Conservation (phyloP, 495 filamentous ascomycete species). For the Lophium mytilinum region DNA sequence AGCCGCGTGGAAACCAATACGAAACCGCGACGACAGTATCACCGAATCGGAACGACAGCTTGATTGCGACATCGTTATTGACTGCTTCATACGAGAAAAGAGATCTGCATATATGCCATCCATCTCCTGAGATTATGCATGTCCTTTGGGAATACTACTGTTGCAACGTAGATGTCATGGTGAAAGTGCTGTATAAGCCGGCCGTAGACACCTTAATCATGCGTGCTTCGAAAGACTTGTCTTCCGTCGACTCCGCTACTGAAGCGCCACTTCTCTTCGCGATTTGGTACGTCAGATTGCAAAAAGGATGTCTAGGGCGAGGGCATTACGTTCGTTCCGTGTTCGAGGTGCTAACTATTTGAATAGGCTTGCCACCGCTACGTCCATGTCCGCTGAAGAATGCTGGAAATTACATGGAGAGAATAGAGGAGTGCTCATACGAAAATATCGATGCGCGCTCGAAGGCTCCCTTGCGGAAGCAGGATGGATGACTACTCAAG, state of each 20-base stretch:
- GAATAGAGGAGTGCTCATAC: not conserved
- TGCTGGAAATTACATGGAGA: slow-evolving; percentile 3
- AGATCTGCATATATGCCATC: not conserved
- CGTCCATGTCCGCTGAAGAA: slow-evolving; percentile 6
- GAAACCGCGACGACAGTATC: not conserved
- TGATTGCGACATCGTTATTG: not conserved
- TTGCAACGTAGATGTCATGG: slow-evolving; percentile 5
- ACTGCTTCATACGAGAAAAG: not conserved
- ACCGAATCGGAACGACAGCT: not conserved
- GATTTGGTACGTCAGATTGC: slow-evolving; percentile 3
- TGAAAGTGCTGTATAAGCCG: slow-evolving; percentile 17
- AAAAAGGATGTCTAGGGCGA: too few relatives aligned
- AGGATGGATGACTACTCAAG: slow-evolving; percentile 13
- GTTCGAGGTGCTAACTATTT: not conserved
- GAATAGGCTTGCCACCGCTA: not conserved
- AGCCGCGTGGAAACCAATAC: not conserved
- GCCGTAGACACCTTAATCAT: not conserved
- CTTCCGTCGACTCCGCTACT: not conserved
- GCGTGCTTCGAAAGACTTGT: not conserved
- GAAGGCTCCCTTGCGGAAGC: slow-evolving; percentile 3
- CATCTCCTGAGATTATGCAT: slow-evolving; percentile 4
- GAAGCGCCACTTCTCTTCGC: slow-evolving; percentile 7
- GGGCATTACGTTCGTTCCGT: too few relatives aligned
- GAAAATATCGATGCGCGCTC: slow-evolving; percentile 5
- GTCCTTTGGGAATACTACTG: slow-evolving; percentile 11